Base-by-base conservation (phyloP, 2,329 filamentous ascomycete species). In the Botrytis pseudocinerea region DNA sequence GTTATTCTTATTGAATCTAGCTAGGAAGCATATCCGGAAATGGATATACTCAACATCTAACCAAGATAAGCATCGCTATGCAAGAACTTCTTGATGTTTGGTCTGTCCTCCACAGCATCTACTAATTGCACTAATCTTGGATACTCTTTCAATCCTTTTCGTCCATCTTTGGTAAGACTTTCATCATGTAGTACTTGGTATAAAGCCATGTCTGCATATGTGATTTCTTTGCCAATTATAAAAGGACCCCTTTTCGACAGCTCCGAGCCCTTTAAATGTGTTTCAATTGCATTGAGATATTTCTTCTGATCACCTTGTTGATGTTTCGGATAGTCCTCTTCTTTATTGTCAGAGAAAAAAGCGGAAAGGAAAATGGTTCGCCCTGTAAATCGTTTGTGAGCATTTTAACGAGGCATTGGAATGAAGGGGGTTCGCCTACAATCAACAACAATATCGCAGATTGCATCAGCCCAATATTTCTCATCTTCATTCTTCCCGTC, bases 401-500 rank as follows among this genome's bases (percentile, higher is more conserved):
- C 14, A 70, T 10, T 51, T n/a, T 9, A 16, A 28, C 1, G 22
- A 22, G 46, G 8, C 9, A 68, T 54, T 28, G 25, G 7, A 22
- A 66, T 54, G 44, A 66, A 54, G 16, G 46, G 16, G 46, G 8
- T 28, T 64, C 18, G 32, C 57, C 12, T 70, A 70, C 68, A 62
- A 28, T 70, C 68, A 61, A 77, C 73, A 35, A 76, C 79, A 40
- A 81, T 78, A 75, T 82, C 80, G 69, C 77, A 79, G 35, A 82
- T 79, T 12, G 70, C 75, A 76, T 82, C 80, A 25, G 76, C 78
- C 76, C 78, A 80, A 69, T 80, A 81, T 72, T 77, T 81, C 73
- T 80, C 79, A 32, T 79, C 79, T 66, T 81, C 78, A 0, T 73
- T 79, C 73, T 77, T 74, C 10, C 78, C 79, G 46, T 80, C 79